Evolutionary conservation across 139 green algal genomes (phyloP).

Genomic region (Auxenochlorella pyrenoidosa): DNA sequence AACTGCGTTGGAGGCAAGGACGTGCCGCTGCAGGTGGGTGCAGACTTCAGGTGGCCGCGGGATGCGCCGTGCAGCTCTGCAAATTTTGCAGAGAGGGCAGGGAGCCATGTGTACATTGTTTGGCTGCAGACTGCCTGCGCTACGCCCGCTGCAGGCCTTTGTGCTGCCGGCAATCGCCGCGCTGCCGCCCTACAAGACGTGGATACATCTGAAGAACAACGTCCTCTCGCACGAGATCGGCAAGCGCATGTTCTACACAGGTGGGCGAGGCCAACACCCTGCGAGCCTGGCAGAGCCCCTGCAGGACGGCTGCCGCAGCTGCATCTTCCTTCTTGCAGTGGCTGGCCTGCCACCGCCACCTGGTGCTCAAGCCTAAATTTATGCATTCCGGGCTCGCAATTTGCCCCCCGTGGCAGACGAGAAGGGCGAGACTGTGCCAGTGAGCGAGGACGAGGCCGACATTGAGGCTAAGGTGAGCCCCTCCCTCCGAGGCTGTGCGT

Average conservation of each 20-base stretch:
- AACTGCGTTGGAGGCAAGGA: constrained; percentile 13
- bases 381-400: too few species aligned
- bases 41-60: too few species aligned
- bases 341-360: too few species aligned
- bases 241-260: constrained; percentile 74
- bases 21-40: constrained; percentile 6
- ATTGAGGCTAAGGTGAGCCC: not conserved
- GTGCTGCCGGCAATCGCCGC: constrained; percentile 1
- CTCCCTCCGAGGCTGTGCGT: not conserved
- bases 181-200: constrained; percentile 68
- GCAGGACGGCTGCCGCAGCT: not conserved
- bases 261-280: not conserved
- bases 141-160: not conserved
- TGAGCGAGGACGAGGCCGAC: constrained; percentile 61
- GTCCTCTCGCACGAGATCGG: constrained; percentile 62
- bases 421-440: constrained; percentile 63
- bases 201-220: constrained; percentile 65
- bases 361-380: too few species aligned
- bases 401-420: constrained; percentile 34
- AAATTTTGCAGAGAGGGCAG: too few species aligned
- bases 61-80: too few species aligned
- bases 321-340: not conserved
- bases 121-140: not conserved
- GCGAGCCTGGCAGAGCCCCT: not conserved
- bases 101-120: not conserved